These are phyloP conservation scores for Diaporthe citrichinensis DNA, from an alignment of 2,329 filamentous ascomycete genomes.

Conservation along the genomic window DNA sequence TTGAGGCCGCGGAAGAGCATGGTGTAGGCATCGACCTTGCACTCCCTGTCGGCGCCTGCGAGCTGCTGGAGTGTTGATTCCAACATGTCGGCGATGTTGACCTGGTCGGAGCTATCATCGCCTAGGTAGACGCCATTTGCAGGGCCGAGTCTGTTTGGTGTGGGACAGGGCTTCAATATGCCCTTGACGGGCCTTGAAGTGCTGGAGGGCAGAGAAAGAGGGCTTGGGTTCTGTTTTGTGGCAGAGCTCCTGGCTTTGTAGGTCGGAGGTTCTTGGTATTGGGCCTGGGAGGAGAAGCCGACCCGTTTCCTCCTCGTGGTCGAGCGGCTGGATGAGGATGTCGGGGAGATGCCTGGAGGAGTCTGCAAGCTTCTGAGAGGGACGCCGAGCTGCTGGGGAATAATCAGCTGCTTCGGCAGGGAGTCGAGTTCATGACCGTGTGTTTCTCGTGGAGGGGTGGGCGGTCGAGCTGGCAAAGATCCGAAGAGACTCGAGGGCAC, in stretches of 20 bases:
- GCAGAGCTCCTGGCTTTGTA: slow-evolving; percentile 55
- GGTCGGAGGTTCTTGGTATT: slow-evolving; percentile 68
- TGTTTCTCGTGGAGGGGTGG: slow-evolving; percentile 76
- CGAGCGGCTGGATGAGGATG: slow-evolving; percentile 57
- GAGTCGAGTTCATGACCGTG: slow-evolving; percentile 53
- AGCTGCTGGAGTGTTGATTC: slow-evolving; percentile 88
- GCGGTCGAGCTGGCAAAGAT: slow-evolving; percentile 70
- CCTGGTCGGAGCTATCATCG: slow-evolving; percentile 52
- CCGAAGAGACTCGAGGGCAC: slow-evolving; percentile 61
- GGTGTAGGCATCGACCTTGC: slow-evolving; percentile 87
- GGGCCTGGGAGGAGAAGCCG: slow-evolving; percentile 69
- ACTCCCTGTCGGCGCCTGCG: slow-evolving; percentile 78
- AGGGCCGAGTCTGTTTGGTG: slow-evolving; percentile 60
- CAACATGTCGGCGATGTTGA: slow-evolving; percentile 82
- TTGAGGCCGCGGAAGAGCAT: slow-evolving; percentile 83
- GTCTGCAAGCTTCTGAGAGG: slow-evolving; percentile 63
- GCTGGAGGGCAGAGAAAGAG: slow-evolving; percentile 54
- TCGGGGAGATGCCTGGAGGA: slow-evolving; percentile 63
- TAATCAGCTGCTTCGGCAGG: slow-evolving; percentile 52
- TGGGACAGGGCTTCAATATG: slow-evolving; percentile 83
- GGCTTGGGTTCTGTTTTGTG: slow-evolving; percentile 58
- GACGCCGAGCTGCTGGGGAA: slow-evolving; percentile 51
- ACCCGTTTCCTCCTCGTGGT: slow-evolving; percentile 68
- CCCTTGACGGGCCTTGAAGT: slow-evolving; percentile 67
- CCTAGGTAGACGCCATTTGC: slow-evolving; percentile 59